Evolutionary conservation across 306 rosid genomes (phyloP).

Genomic region (Trifolium pratense): DNA sequence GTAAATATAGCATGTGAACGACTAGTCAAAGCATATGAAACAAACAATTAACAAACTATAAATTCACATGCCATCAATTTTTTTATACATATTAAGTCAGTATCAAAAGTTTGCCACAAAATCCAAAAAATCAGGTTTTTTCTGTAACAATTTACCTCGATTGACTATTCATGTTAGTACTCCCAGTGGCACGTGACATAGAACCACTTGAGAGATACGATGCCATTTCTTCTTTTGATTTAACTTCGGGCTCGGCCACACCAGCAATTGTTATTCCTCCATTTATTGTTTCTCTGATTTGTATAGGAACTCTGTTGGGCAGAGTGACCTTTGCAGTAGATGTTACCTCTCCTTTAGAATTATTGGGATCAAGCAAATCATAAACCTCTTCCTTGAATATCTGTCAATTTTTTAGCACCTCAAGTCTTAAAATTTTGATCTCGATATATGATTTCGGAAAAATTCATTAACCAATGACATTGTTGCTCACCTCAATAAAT

Average conservation of each 20-base stretch:
- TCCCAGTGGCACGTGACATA: slow-evolving; percentile 82
- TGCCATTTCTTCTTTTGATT: slow-evolving; percentile 84
- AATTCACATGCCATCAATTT: slow-evolving; percentile 39
- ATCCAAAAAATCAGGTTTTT: background rate
- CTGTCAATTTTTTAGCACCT: slow-evolving; percentile 45
- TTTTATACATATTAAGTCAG: background rate
- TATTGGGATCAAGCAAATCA: slow-evolving; percentile 78
- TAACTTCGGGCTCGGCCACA: slow-evolving; percentile 81
- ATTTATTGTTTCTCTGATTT: slow-evolving; percentile 77
- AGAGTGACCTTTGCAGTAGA: slow-evolving; percentile 49
- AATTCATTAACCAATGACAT: background rate
- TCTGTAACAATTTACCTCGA: slow-evolving; percentile 65
- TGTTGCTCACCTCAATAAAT: slow-evolving; percentile 78
- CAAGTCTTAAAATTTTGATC: slow-evolving; percentile 29
- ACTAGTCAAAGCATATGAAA: slow-evolving; percentile 47
- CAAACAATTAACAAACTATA: slow-evolving; percentile 13
- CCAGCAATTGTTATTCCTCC: slow-evolving; percentile 97
- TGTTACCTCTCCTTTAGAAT: slow-evolving; percentile 57
- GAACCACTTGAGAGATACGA: slow-evolving; percentile 76
- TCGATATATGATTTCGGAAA: slow-evolving; percentile 17
- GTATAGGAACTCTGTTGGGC: slow-evolving; percentile 76
- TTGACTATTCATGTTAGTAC: slow-evolving; percentile 93
- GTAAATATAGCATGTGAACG: slow-evolving; percentile 98
- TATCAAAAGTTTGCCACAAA: slow-evolving; percentile 19
- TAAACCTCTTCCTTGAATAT: slow-evolving; percentile 94